Conservation (phyloP, 148 eudicot genomes). For the Vaccinium myrtillus region DNA sequence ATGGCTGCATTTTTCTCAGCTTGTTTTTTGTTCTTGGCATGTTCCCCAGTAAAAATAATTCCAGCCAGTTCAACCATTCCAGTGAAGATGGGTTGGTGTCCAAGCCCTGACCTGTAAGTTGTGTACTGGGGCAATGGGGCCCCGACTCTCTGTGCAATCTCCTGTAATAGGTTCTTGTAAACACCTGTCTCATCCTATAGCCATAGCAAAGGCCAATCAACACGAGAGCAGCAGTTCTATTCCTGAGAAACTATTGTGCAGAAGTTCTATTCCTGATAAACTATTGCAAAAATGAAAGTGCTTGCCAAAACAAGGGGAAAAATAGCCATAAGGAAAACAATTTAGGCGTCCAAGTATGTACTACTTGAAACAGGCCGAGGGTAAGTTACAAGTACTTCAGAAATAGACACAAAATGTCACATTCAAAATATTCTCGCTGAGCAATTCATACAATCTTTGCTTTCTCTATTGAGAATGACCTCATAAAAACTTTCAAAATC, state of each 20-base stretch:
- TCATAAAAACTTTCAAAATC: neutral
- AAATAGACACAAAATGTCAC: neutral
- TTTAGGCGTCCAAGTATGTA: neutral
- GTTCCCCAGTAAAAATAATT: constrained; percentile 64
- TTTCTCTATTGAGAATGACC: neutral
- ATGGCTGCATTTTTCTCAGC: constrained; percentile 83
- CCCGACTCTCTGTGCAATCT: constrained; percentile 81
- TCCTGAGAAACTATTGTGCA: neutral
- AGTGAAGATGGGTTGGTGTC: constrained; percentile 70
- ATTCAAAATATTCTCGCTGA: neutral
- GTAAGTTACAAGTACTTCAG: neutral
- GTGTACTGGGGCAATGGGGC: constrained; percentile 68
- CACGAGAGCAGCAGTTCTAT: neutral
- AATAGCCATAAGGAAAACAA: neutral
- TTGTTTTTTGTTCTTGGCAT: constrained; percentile 78
- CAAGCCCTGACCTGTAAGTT: constrained; percentile 69
- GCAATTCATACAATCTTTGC: neutral
- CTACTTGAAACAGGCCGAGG: neutral
- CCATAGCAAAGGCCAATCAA: constrained; percentile 23
- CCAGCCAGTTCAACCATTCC: constrained; percentile 75
- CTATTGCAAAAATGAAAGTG: neutral
- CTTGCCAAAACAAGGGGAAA: neutral
- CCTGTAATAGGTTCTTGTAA: constrained; percentile 74
- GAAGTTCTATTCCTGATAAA: neutral
- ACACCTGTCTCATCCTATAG: constrained; percentile 76